These are phyloP conservation scores for Candida pseudofarinosa DNA, from an alignment of 805 yeast genomes.

Conservation along the genomic window DNA sequence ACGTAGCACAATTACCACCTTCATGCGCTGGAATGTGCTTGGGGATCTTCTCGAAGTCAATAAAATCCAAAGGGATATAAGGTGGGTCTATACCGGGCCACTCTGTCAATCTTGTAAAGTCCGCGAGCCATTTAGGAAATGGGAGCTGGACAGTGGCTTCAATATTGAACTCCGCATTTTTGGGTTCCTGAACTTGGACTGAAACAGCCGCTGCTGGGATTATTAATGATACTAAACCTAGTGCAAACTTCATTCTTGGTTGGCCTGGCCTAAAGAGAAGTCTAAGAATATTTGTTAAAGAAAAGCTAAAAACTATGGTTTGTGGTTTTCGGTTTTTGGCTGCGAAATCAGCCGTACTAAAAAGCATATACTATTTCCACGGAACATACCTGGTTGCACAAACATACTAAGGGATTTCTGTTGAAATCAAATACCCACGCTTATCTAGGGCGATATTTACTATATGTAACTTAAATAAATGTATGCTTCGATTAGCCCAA, in stretches of 20 bases:
- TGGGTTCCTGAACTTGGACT: neutral
- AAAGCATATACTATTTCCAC: neutral
- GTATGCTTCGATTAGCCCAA: too few relatives aligned
- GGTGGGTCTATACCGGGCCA: constrained; percentile 94
- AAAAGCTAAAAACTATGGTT: neutral
- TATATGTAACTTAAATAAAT: too few relatives aligned
- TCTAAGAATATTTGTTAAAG: neutral
- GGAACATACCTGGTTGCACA: neutral
- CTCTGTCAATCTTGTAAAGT: constrained; percentile 62
- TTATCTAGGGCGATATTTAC: too few relatives aligned
- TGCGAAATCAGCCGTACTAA: neutral
- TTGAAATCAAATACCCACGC: too few relatives aligned
- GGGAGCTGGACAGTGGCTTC: constrained; percentile 26
- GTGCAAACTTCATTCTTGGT: neutral
- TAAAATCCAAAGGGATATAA: constrained; percentile 73
- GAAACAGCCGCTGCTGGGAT: neutral
- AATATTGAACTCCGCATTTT: neutral
- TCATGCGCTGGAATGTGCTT: constrained; percentile 38
- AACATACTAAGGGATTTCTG: neutral
- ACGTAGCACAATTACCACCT: constrained; percentile 57
- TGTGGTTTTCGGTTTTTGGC: neutral
- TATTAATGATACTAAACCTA: neutral
- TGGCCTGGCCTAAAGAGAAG: neutral
- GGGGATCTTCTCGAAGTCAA: constrained; percentile 55
- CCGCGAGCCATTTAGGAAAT: constrained; percentile 77